These are phyloP conservation scores for Aspergillus fumigatus DNA, from an alignment of 2,329 filamentous ascomycete species.

Conservation along the genomic window DNA sequence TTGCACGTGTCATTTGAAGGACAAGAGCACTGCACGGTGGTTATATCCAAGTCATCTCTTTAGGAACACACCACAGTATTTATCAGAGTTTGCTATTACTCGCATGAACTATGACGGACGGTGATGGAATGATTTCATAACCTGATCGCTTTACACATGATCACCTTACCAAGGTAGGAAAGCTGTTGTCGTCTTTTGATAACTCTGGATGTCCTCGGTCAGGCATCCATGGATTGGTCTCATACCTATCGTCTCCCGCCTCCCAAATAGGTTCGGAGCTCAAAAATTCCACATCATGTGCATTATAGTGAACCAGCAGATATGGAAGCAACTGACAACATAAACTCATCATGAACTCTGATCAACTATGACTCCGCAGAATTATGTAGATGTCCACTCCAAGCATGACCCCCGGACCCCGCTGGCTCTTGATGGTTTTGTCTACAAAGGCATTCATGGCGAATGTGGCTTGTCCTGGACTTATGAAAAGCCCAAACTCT, in stretches of 20 bases:
- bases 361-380: not conserved
- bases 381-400: not conserved
- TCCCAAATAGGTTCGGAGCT: not conserved
- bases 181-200: not conserved
- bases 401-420: not conserved
- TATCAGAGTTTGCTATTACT: not conserved
- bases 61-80: not conserved
- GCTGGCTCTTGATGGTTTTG: not conserved
- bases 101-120: not conserved
- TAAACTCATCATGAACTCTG: not conserved
- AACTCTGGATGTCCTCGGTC: not conserved
- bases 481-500: conserved; percentile 16
- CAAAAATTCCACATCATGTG: not conserved
- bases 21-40: not conserved
- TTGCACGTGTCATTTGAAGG: not conserved
- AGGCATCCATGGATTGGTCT: not conserved
- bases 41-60: not conserved
- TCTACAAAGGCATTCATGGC: not conserved
- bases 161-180: not conserved
- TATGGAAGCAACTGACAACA: not conserved
- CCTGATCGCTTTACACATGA: not conserved
- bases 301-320: not conserved
- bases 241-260: not conserved
- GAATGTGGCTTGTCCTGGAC: conserved; percentile 7
- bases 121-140: not conserved